Percentiles rank a stretch among this genome's conserved stretches.
These are phyloP conservation scores for Carpinus viminea DNA, from an alignment of 306 rosid genomes.

Conservation along the genomic window DNA sequence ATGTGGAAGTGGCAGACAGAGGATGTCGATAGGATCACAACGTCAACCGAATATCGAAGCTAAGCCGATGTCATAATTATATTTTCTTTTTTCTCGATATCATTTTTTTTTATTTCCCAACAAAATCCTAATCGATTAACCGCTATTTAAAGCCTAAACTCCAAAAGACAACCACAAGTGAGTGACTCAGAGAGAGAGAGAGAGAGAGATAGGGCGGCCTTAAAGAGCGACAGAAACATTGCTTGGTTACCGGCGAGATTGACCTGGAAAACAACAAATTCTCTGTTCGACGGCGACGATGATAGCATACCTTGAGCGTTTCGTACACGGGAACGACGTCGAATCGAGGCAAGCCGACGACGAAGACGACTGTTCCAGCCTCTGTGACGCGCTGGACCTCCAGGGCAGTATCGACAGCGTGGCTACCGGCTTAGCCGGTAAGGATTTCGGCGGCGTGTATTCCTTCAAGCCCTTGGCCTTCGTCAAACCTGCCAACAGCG, in stretches of 20 bases:
- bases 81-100: not conserved
- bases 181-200: not conserved
- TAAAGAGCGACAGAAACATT: not conserved
- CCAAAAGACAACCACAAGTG: not conserved
- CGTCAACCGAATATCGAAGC: slow-evolving; percentile 36
- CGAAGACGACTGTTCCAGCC: slow-evolving; percentile 23
- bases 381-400: slow-evolving; percentile 43
- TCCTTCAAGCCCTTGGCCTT: slow-evolving; percentile 56
- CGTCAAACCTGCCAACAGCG: slow-evolving; percentile 42
- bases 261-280: not conserved
- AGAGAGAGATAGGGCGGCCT: not conserved
- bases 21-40: slow-evolving; percentile 47
- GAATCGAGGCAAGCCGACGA: slow-evolving; percentile 54
- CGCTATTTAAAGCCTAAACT: slow-evolving; percentile 36
- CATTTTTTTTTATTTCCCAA: not conserved
- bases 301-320: slow-evolving; percentile 81
- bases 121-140: slow-evolving; percentile 1
- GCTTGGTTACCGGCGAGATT: slow-evolving; percentile 19
- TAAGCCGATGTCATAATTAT: slow-evolving; percentile 30
- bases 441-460: slow-evolving; percentile 81
- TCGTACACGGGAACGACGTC: slow-evolving; percentile 65
- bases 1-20: slow-evolving; percentile 60
- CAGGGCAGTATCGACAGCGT: slow-evolving; percentile 38
- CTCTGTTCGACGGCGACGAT: slow-evolving; percentile 35
- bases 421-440: slow-evolving; percentile 41